Base-by-base conservation (phyloP, 2,329 filamentous ascomycete species). In the Exophiala spinifera region DNA sequence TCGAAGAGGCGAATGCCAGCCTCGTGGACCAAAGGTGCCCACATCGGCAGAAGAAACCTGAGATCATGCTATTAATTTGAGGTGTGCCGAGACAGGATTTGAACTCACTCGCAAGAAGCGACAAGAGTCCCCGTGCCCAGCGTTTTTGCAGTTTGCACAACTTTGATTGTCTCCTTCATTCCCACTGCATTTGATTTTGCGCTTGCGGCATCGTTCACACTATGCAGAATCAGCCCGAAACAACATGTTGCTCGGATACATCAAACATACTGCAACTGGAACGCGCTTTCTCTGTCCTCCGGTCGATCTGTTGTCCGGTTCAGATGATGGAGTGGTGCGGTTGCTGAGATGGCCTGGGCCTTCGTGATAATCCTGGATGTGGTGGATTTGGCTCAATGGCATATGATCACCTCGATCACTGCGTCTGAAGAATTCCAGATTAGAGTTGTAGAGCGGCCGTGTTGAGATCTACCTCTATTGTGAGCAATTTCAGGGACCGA, bases 151-250 rank as follows among this genome's bases (percentile, higher is more conserved):
- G 70, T 91, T 95, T 10, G 80, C 77, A 71, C 92, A 97, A n/a
- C 86, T 84, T 36, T 77, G 74, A n/a, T 87, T 87, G 65, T 86
- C 83, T 28, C 87, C 88, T 31, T 80, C 78, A 67, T 96, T 90
- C 40, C 92, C 92, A 66, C 88, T 95, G 74, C 92, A 97, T 63
- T 89, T 87, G 65, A 97, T 97, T 77, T 97, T 97, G 55, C 92
- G 83, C 74, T 92, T 91, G 57, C 92, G 84, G 72, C 92, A 97
- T 62, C 92, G 84, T 33, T 84, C 83, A 70, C 92, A 97, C 92
- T 96, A 61, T 31, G 31, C 4, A 8, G 7, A 13, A 40, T 56
- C 39, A 56, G 51, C 20, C 34, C 31, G 23, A 21, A 36, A 15
- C 3, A n/a, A 7, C 7, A 17, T 8, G 31, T 10, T 6, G 10